phyloP scores from a whole-genome alignment of 495 filamentous ascomycete species.

The Lepidopterella palustris region DNA sequence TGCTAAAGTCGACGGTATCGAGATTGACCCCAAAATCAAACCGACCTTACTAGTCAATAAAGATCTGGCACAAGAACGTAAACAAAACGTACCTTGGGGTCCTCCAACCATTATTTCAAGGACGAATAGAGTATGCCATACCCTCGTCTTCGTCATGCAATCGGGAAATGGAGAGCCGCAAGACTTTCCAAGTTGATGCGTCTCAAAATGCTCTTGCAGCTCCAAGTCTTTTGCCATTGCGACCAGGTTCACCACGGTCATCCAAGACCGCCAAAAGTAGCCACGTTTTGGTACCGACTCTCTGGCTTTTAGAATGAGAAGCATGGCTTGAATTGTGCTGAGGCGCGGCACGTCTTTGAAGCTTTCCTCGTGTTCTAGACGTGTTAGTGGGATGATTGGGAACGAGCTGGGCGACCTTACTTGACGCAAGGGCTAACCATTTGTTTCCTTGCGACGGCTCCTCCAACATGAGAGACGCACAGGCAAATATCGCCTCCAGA shows the following conservation, averaged over 20 bases:
- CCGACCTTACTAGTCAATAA: constrained; percentile 51
- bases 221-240: constrained; percentile 92
- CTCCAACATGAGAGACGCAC: constrained; percentile 73
- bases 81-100: constrained; percentile 73
- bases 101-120: constrained; percentile 91
- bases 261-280: constrained; percentile 98
- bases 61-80: background rate
- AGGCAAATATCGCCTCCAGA: constrained; percentile 93
- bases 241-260: constrained; percentile 85
- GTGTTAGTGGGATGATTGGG: constrained; percentile 14
- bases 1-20: constrained; percentile 69
- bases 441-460: constrained; percentile 80
- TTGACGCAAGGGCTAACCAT: constrained; percentile 88
- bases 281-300: constrained; percentile 87
- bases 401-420: constrained; percentile 46
- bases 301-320: constrained; percentile 84
- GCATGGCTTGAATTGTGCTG: constrained; percentile 87
- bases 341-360: constrained; percentile 92
- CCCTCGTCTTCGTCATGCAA: constrained; percentile 73
- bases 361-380: constrained; percentile 79
- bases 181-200: constrained; percentile 61
- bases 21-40: constrained; percentile 70
- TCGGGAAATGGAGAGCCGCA: constrained; percentile 67
- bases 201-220: constrained; percentile 76
- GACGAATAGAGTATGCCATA: constrained; percentile 87